These are phyloP conservation scores for Suhomyces faveliae DNA, from an alignment of 805 yeast genomes.

Conservation along the genomic window DNA sequence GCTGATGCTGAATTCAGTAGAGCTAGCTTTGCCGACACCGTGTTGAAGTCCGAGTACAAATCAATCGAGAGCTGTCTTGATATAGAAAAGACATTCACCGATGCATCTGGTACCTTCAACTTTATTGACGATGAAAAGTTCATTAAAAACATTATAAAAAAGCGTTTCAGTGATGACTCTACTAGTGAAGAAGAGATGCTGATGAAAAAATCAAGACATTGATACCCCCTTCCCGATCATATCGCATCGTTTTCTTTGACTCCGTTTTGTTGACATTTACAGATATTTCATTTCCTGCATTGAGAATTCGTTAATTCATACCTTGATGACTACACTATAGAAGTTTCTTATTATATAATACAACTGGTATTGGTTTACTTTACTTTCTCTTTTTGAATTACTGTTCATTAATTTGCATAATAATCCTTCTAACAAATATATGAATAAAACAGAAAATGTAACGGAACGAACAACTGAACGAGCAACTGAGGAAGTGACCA, in stretches of 20 bases:
- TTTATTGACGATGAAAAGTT: conserved; percentile 60
- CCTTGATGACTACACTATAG: too few species aligned
- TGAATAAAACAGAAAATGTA: too few species aligned
- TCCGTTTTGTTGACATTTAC: too few species aligned
- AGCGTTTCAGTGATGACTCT: conserved; percentile 21
- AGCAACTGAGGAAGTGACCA: too few species aligned
- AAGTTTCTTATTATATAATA: too few species aligned
- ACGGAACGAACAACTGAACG: too few species aligned
- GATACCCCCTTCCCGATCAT: neutral
- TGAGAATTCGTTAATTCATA: too few species aligned
- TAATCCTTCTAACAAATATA: too few species aligned
- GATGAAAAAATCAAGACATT: neutral
- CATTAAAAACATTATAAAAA: conserved; percentile 56
- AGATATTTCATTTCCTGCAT: neutral
- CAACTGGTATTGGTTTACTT: too few species aligned
- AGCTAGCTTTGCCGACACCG: conserved; percentile 51
- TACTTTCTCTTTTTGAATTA: too few species aligned
- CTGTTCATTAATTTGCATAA: too few species aligned
- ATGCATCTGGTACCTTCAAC: conserved; percentile 28
- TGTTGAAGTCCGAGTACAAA: conserved; percentile 54
- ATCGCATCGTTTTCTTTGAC: neutral
- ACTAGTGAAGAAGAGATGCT: conserved; percentile 5
- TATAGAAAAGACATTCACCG: conserved; percentile 21
- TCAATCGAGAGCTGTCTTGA: conserved; percentile 46
- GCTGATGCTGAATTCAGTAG: conserved; percentile 13